Evolutionary conservation across 805 yeast species (phyloP).

Genomic region (Priceomyces carsonii): DNA sequence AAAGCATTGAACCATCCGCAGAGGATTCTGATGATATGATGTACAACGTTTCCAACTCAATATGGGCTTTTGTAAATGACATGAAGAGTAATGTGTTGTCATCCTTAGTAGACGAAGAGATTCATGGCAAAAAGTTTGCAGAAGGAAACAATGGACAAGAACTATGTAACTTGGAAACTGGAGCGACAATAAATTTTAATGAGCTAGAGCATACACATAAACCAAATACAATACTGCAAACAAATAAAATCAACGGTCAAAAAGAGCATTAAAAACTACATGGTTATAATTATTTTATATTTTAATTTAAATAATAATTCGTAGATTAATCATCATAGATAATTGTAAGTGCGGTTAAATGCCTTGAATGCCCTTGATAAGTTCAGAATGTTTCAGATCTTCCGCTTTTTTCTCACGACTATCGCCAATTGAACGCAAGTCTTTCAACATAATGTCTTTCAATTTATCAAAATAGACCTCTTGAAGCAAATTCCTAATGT

Average conservation of each 20-base stretch:
- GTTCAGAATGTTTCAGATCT: constrained; percentile 32
- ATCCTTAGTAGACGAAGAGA: constrained; percentile 21
- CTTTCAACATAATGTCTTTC: constrained; percentile 69
- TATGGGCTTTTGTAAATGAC: constrained; percentile 47
- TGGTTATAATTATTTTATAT: too few relatives aligned
- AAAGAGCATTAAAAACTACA: too few relatives aligned
- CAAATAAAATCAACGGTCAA: too few relatives aligned
- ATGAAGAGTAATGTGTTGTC: constrained; percentile 35
- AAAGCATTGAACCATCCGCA: constrained; percentile 21
- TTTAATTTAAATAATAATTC: too few relatives aligned
- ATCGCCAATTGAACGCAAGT: constrained; percentile 41
- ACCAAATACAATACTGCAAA: too few relatives aligned
- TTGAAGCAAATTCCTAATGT: constrained; percentile 81
- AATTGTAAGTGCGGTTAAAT: too few relatives aligned
- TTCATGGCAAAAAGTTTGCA: neutral
- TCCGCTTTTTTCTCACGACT: constrained; percentile 29
- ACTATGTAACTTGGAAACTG: constrained; percentile 27
- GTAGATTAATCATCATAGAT: too few relatives aligned
- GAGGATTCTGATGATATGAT: constrained; percentile 43
- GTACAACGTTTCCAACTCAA: constrained; percentile 40
- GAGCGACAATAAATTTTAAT: constrained; percentile 21
- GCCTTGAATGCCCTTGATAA: constrained; percentile 40
- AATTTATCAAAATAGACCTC: constrained; percentile 96
- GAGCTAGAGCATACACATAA: too few relatives aligned
- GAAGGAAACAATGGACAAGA: constrained; percentile 5